Conservation (phyloP, 345 rosid species). For the Carallia brachiata region DNA sequence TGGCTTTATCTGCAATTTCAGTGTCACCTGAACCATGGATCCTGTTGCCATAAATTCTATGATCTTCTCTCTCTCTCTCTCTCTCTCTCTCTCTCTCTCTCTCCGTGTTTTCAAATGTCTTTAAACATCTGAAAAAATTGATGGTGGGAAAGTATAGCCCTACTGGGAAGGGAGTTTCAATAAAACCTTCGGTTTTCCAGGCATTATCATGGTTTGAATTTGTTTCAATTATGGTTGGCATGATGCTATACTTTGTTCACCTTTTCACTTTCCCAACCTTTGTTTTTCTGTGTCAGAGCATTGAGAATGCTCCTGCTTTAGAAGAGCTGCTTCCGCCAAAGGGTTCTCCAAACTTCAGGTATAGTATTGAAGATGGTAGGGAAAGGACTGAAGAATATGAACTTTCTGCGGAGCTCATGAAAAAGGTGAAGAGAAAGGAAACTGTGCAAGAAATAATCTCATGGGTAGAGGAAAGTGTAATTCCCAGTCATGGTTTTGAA, state of each 20-base stretch:
- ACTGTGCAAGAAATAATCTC: slow-evolving; percentile 69
- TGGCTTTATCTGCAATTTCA: not conserved
- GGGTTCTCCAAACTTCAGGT: slow-evolving; percentile 67
- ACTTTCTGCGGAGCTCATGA: slow-evolving; percentile 68
- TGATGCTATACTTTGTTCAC: slow-evolving; percentile 20
- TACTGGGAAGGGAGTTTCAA: too few species aligned
- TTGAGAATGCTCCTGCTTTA: slow-evolving; percentile 80
- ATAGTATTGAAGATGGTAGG: slow-evolving; percentile 54
- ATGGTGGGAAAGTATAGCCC: too few species aligned
- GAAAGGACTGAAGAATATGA: slow-evolving; percentile 69
- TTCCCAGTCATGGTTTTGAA: slow-evolving; percentile 70
- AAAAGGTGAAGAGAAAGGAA: slow-evolving; percentile 85
- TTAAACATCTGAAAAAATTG: too few species aligned
- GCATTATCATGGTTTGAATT: too few species aligned
- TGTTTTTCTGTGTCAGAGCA: slow-evolving; percentile 51
- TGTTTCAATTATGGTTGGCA: not conserved
- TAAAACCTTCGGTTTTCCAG: too few species aligned
- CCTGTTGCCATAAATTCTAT: not conserved
- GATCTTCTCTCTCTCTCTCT: not conserved
- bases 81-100: too few species aligned
- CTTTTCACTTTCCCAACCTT: slow-evolving; percentile 9
- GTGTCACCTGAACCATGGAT: not conserved
- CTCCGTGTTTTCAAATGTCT: too few species aligned
- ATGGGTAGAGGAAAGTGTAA: slow-evolving; percentile 79
- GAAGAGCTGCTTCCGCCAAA: slow-evolving; percentile 93